These are phyloP conservation scores for Cryptococcus neoformans DNA, from an alignment of 1,284 basidiomycete species.

Conservation along the genomic window DNA sequence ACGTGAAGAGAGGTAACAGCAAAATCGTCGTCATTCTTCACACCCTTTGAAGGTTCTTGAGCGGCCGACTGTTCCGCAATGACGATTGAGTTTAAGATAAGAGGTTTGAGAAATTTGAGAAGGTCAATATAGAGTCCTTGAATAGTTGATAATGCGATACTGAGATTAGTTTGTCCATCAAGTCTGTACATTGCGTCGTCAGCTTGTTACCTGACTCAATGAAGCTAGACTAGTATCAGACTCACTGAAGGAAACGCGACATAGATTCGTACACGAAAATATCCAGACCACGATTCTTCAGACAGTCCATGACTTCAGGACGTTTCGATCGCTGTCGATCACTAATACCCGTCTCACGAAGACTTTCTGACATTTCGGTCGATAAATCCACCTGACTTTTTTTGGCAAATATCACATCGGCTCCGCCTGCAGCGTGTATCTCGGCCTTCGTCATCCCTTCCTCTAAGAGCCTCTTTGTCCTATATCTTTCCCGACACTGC, in stretches of 20 bases:
- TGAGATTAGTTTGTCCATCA: not conserved
- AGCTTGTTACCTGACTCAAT: too few relatives aligned
- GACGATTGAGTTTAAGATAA: slow-evolving; percentile 17
- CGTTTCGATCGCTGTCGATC: too few relatives aligned
- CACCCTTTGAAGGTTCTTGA: slow-evolving; percentile 1
- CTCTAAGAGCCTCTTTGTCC: slow-evolving; percentile 18
- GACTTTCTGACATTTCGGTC: too few relatives aligned
- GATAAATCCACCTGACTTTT: not conserved
- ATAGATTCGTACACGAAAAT: too few relatives aligned
- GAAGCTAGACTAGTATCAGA: too few relatives aligned
- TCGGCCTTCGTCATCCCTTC: slow-evolving; percentile 24
- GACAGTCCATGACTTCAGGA: too few relatives aligned
- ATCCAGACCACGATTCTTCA: too few relatives aligned
- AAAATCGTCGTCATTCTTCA: not conserved
- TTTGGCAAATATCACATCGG: slow-evolving; percentile 22
- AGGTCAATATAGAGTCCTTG: slow-evolving; percentile 16
- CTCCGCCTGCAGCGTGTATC: slow-evolving; percentile 25
- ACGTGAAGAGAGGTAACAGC: too few relatives aligned
- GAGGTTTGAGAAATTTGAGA: slow-evolving; percentile 14
- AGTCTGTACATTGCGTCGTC: too few relatives aligned
- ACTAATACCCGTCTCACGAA: too few relatives aligned
- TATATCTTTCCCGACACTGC: slow-evolving; percentile 20
- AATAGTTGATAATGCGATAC: slow-evolving; percentile 16
- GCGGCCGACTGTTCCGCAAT: slow-evolving; percentile 17
- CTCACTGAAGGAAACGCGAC: too few relatives aligned